These are phyloP conservation scores for Corylus americana DNA, from an alignment of 306 rosid species.

Conservation along the genomic window DNA sequence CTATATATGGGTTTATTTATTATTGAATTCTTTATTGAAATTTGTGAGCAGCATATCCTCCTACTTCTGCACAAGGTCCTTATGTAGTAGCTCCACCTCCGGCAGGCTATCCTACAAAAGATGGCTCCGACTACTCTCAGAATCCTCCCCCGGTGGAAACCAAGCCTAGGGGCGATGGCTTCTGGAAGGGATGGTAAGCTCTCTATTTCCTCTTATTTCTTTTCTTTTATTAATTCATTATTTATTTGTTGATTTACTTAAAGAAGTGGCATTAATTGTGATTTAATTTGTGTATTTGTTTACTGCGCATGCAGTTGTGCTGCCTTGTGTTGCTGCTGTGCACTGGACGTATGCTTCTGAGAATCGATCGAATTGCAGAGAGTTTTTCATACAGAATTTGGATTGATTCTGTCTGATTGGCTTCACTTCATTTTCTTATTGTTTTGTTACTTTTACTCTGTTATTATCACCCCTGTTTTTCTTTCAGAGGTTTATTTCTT, in stretches of 20 bases:
- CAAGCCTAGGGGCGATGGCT: conserved; percentile 78
- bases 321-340: conserved; percentile 76
- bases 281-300: not conserved
- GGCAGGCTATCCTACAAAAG: conserved; percentile 67
- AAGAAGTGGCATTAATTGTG: no score
- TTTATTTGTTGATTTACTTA: no score
- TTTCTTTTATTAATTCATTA: not conserved
- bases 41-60: not conserved
- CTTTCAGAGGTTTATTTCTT: no score
- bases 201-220: not conserved
- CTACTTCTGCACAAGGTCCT: conserved; percentile 32
- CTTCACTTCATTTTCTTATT: no score
- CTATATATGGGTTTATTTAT: no score
- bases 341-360: conserved; percentile 72
- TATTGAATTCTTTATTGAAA: no score
- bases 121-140: conserved; percentile 33
- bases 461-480: no score
- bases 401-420: no score
- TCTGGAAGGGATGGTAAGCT: conserved; percentile 85
- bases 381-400: no score
- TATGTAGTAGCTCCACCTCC: conserved; percentile 51
- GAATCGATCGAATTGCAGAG: not conserved
- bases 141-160: conserved; percentile 37
- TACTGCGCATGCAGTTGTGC: conserved; percentile 52
- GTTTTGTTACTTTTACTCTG: no score